These are phyloP conservation scores for Stygiomarasmius scandens DNA, from an alignment of 1,284 basidiomycete species.

Conservation along the genomic window DNA sequence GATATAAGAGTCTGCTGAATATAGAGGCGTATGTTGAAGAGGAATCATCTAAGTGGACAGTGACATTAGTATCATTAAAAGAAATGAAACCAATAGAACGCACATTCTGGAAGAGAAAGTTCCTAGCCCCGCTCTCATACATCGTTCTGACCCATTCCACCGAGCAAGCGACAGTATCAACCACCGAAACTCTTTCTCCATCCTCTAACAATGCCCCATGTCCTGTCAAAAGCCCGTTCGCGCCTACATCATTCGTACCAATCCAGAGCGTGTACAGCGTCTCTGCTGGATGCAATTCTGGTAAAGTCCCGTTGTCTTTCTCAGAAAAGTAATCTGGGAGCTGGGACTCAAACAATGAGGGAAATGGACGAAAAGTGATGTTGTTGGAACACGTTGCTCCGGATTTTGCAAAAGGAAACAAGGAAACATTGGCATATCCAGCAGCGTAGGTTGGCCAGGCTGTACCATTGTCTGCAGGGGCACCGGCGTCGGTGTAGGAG, in stretches of 20 bases:
- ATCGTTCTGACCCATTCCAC: conserved; percentile 46
- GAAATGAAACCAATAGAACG: conserved; percentile 13
- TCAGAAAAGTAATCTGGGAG: conserved; percentile 40
- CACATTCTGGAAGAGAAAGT: conserved; percentile 51
- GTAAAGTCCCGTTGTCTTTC: conserved; percentile 28
- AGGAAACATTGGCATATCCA: conserved; percentile 36
- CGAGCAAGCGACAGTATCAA: conserved; percentile 43
- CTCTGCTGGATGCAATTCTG: conserved; percentile 28
- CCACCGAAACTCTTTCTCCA: conserved; percentile 32
- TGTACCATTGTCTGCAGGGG: conserved; percentile 18
- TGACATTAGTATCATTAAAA: background rate
- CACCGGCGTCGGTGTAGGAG: conserved; percentile 39
- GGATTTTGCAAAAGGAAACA: conserved; percentile 45
- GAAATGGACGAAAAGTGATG: conserved; percentile 45
- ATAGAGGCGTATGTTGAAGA: conserved; percentile 46
- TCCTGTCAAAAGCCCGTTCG: conserved; percentile 41
- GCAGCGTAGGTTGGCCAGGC: conserved; percentile 45
- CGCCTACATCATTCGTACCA: conserved; percentile 49
- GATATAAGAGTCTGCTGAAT: conserved; percentile 43
- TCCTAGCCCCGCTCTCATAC: conserved; percentile 43
- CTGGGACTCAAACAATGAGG: conserved; percentile 44
- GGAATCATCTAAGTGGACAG: conserved; percentile 46
- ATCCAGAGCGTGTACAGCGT: conserved; percentile 51
- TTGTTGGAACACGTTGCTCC: conserved; percentile 50
- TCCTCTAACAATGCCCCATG: conserved; percentile 18